Evolutionary conservation across 1,139 yeast species (phyloP).

Genomic region (Suhomyces panamericanus): DNA sequence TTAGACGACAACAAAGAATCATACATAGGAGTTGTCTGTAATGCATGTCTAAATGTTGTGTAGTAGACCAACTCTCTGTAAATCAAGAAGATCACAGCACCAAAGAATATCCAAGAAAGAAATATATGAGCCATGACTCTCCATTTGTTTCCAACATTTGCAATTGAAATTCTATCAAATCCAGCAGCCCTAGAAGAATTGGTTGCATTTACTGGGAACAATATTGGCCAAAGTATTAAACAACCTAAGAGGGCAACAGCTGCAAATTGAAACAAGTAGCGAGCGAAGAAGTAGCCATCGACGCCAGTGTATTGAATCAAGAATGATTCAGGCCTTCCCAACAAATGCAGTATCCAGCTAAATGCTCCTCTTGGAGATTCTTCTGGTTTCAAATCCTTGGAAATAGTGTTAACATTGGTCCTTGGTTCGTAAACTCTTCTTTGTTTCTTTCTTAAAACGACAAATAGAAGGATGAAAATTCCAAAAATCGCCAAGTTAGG

Average conservation of each 20-base stretch:
- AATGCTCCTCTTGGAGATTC: constrained; percentile 56
- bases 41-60: constrained; percentile 63
- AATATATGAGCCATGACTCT: constrained; percentile 73
- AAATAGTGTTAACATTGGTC: constrained; percentile 44
- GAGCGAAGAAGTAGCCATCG: constrained; percentile 84
- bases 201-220: constrained; percentile 86
- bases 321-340: constrained; percentile 61
- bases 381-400: constrained; percentile 48
- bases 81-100: constrained; percentile 56
- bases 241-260: constrained; percentile 64
- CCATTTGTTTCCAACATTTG: constrained; percentile 59
- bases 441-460: constrained; percentile 64
- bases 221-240: constrained; percentile 67
- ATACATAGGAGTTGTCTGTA: constrained; percentile 70
- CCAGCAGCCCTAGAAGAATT: constrained; percentile 59
- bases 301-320: constrained; percentile 78
- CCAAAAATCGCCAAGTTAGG: constrained; percentile 51
- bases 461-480: constrained; percentile 56
- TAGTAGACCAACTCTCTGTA: constrained; percentile 73
- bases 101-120: constrained; percentile 67
- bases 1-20: constrained; percentile 66
- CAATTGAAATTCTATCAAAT: constrained; percentile 58
- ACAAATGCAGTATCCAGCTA: constrained; percentile 54
- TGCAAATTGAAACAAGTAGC: constrained; percentile 69
- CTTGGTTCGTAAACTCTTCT: constrained; percentile 83